Conservation (phyloP, 306 rosid species). For the Sesbania bispinosa region DNA sequence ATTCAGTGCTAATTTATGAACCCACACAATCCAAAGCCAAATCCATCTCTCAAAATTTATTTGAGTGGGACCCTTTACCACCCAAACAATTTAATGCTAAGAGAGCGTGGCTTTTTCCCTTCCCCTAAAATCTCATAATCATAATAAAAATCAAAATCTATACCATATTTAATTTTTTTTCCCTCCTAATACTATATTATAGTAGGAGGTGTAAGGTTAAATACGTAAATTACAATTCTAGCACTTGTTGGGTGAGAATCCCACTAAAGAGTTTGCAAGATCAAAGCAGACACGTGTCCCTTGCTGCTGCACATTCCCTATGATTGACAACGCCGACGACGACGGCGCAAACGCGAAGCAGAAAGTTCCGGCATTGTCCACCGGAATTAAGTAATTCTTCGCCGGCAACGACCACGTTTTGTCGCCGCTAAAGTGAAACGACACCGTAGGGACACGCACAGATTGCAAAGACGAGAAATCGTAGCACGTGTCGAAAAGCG, state of each 20-base stretch:
- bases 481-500: conserved; percentile 88
- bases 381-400: conserved; percentile 76
- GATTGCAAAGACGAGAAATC: conserved; percentile 46
- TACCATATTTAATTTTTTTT: background rate
- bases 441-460: conserved; percentile 74
- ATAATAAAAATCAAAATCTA: background rate
- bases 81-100: no score
- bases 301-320: conserved; percentile 93
- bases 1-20: background rate
- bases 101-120: background rate
- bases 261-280: conserved; percentile 50
- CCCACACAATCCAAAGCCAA: conserved; percentile 16
- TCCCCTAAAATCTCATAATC: background rate
- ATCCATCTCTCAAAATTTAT: background rate
- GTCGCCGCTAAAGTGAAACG: conserved; percentile 56
- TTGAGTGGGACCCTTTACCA: background rate
- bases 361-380: conserved; percentile 56
- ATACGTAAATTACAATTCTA: conserved; percentile 26
- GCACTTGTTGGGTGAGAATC: conserved; percentile 71
- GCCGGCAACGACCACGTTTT: conserved; percentile 56
- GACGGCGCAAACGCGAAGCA: conserved; percentile 95
- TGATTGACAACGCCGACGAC: conserved; percentile 55
- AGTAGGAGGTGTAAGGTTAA: conserved; percentile 8
- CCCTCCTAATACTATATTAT: background rate
- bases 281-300: conserved; percentile 95